These are phyloP conservation scores for Linnemannia exigua DNA, from an alignment of 192 early-diverging fungal genomes.

Conservation along the genomic window DNA sequence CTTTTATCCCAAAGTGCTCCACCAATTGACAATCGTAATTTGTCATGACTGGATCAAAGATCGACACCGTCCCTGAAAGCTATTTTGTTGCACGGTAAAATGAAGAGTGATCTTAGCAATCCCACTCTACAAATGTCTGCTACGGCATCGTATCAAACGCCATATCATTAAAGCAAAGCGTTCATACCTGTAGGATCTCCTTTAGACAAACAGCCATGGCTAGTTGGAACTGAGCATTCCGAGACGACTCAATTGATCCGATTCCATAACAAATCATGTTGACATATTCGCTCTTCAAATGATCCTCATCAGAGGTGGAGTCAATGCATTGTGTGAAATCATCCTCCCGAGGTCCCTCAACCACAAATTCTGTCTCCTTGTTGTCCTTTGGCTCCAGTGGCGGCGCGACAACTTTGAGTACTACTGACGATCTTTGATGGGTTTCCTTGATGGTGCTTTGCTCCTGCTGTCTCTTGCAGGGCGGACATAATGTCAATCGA, in stretches of 20 bases:
- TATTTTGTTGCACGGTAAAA: constrained; percentile 6
- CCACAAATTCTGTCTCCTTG: not conserved
- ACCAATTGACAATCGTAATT: constrained; percentile 28
- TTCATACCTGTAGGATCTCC: constrained; percentile 52
- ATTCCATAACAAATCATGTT: constrained; percentile 61
- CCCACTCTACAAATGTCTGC: no score
- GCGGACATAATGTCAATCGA: constrained; percentile 20
- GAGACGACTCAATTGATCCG: constrained; percentile 55
- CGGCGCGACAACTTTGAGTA: not conserved
- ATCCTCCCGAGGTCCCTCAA: not conserved
- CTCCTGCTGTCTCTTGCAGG: constrained; percentile 18
- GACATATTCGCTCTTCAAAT: not conserved
- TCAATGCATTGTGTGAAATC: not conserved
- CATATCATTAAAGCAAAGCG: not conserved
- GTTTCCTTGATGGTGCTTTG: not conserved
- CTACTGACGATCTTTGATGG: not conserved
- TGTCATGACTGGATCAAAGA: constrained; percentile 49
- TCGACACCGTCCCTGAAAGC: constrained; percentile 25
- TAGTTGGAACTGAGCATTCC: constrained; percentile 56
- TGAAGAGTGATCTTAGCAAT: no score
- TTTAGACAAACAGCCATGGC: constrained; percentile 49
- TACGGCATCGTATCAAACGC: no score
- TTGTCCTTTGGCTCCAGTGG: not conserved
- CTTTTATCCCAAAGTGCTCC: constrained; percentile 23
- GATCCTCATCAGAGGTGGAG: not conserved